These are phyloP conservation scores for Saturnispora zaruensis DNA, from an alignment of 805 yeast genomes.

Conservation along the genomic window DNA sequence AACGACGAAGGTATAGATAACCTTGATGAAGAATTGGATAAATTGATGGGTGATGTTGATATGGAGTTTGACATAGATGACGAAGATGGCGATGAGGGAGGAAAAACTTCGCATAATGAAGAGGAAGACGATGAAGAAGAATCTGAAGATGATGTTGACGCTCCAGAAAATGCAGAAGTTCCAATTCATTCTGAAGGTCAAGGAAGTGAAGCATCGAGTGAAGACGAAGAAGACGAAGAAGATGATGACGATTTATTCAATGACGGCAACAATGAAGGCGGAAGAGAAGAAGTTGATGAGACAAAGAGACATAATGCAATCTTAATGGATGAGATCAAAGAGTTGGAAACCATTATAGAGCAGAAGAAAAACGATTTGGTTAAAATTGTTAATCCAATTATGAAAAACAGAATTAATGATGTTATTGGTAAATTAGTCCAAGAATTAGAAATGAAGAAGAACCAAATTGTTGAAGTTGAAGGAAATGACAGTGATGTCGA, in stretches of 20 bases:
- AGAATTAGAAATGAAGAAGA: constrained; percentile 72
- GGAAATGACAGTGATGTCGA: constrained; percentile 21
- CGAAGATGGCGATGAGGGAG: constrained; percentile 39
- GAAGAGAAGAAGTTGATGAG: constrained; percentile 43
- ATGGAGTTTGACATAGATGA: constrained; percentile 39
- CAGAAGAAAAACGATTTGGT: constrained; percentile 66
- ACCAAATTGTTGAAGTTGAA: constrained; percentile 40
- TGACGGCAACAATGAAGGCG: constrained; percentile 36
- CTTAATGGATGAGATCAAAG: constrained; percentile 76
- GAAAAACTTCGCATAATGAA: constrained; percentile 37
- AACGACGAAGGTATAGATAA: constrained; percentile 30
- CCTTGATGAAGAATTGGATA: constrained; percentile 21
- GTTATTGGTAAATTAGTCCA: constrained; percentile 69
- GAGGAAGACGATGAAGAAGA: constrained; percentile 32
- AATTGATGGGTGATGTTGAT: constrained; percentile 16
- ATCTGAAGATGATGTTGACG: constrained; percentile 34
- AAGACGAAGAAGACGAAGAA: constrained; percentile 36
- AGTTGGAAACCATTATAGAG: constrained; percentile 67
- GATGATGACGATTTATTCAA: constrained; percentile 33
- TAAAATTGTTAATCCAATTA: constrained; percentile 72
- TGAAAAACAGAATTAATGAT: constrained; percentile 78
- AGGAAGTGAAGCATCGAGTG: constrained; percentile 29
- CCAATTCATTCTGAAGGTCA: constrained; percentile 10
- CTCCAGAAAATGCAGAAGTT: constrained; percentile 29
- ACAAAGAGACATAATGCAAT: constrained; percentile 58